A percentile compares a stretch with the other conserved stretches of the same genome.
Conservation (phyloP, 2,329 filamentous ascomycete species). For the Alternaria angustiovoidea region DNA sequence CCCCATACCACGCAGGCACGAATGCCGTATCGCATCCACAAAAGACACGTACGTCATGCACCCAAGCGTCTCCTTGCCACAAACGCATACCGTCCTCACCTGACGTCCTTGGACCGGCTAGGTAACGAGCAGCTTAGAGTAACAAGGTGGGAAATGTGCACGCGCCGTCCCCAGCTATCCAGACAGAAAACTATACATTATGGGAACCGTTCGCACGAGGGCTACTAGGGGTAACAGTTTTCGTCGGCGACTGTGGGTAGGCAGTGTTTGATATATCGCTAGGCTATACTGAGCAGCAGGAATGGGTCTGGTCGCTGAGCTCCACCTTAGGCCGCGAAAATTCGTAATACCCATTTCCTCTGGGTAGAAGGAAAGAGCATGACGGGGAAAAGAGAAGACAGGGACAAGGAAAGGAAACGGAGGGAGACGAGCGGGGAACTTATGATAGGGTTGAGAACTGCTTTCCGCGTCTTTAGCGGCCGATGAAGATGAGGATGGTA, state of each 20-base stretch:
- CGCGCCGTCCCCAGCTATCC: slow-evolving; percentile 10
- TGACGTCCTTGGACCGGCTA: slow-evolving; percentile 14
- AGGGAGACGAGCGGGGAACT: not conserved
- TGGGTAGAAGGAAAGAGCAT: not conserved
- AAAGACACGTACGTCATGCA: slow-evolving; percentile 6
- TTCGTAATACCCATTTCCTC: not conserved
- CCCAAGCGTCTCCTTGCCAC: not conserved
- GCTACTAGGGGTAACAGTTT: slow-evolving; percentile 11
- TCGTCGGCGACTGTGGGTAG: slow-evolving; percentile 37
- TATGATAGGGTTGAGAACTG: not conserved
- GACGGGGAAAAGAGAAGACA: not conserved
- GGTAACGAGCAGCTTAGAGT: slow-evolving; percentile 5
- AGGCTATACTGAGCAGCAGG: slow-evolving; percentile 64
- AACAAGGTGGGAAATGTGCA: slow-evolving; percentile 12
- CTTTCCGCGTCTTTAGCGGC: not conserved
- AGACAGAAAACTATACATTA: not conserved
- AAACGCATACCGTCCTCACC: slow-evolving; percentile 21
- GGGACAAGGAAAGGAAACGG: not conserved
- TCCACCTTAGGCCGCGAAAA: slow-evolving; percentile 60
- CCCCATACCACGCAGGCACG: not conserved
- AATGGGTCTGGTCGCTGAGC: slow-evolving; percentile 61
- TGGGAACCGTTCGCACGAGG: slow-evolving; percentile 8
- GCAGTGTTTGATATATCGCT: slow-evolving; percentile 56
- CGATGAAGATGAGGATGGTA: not conserved
- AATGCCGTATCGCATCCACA: not conserved